Evolutionary conservation across 192 early-diverging fungal genomes (phyloP).

Genomic region (Backusella psychrophila): DNA sequence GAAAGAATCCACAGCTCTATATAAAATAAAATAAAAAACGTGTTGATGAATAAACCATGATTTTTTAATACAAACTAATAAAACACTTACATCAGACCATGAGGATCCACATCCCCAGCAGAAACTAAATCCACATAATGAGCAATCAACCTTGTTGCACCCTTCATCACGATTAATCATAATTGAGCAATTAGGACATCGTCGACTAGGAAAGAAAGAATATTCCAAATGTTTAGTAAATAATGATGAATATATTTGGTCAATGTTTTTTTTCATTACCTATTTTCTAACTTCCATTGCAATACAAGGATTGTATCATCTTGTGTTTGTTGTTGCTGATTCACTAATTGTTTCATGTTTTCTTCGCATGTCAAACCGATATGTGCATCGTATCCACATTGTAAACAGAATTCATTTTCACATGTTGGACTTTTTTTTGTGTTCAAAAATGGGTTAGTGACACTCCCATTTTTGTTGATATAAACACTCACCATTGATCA

Average conservation of each 20-base stretch:
- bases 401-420: slow-evolving; percentile 43
- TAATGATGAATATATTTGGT: not conserved
- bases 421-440: slow-evolving; percentile 32
- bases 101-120: slow-evolving; percentile 60
- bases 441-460: slow-evolving; percentile 11
- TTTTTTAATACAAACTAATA: not conserved
- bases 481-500: slow-evolving; percentile 39
- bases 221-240: not conserved
- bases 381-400: slow-evolving; percentile 49
- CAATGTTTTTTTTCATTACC: slow-evolving; percentile 17
- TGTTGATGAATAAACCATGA: not conserved
- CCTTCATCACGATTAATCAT: slow-evolving; percentile 69
- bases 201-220: slow-evolving; percentile 36
- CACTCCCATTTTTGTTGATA: not conserved
- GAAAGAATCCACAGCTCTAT: slow-evolving; percentile 56
- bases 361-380: slow-evolving; percentile 38
- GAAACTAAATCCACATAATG: slow-evolving; percentile 61
- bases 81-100: slow-evolving; percentile 43
- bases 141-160: slow-evolving; percentile 70
- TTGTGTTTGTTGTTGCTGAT: not conserved
- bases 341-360: slow-evolving; percentile 40
- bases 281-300: slow-evolving; percentile 39
- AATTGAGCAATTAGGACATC: slow-evolving; percentile 65
- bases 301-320: slow-evolving; percentile 18
- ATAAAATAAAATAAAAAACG: too few species aligned